Percentiles rank a stretch among this genome's conserved stretches.
Conservation (phyloP, 75 land plant genomes). For the Adiantum capillusveneris region DNA sequence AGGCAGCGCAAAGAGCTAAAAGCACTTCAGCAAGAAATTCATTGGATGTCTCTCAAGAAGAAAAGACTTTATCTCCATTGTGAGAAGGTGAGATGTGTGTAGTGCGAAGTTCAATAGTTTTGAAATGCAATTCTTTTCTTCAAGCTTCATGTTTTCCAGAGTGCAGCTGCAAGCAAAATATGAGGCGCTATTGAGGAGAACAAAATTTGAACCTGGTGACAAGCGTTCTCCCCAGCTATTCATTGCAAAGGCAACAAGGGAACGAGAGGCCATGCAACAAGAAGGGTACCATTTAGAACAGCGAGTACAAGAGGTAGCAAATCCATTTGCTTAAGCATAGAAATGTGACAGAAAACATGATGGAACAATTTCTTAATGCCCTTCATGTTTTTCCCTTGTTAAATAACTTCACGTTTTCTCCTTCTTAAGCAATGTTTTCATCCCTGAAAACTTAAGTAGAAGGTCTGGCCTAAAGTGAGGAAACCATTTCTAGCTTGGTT, state of each 20-base stretch:
- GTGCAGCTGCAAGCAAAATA: constrained; percentile 29
- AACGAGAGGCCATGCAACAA: constrained; percentile 18
- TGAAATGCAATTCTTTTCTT: no score
- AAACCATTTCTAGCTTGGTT: no score
- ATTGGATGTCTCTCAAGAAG: constrained; percentile 15
- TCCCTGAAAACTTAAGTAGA: no score
- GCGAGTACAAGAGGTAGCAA: constrained; percentile 17
- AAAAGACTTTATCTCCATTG: constrained; percentile 11
- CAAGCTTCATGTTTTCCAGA: no score
- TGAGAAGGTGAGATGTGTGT: constrained; percentile 21
- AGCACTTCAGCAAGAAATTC: constrained; percentile 22
- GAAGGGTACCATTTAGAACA: constrained; percentile 22
- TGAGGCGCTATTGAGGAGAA: constrained; percentile 13
- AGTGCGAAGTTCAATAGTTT: neutral
- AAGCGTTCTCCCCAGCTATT: constrained; percentile 17
- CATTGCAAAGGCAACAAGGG: constrained; percentile 13
- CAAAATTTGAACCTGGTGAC: constrained; percentile 14
- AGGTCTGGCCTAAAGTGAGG: no score
- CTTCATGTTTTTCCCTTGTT: no score
- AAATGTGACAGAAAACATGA: no score
- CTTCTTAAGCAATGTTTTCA: no score
- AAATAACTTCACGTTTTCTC: no score
- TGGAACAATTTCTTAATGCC: no score
- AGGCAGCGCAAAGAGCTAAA: constrained; percentile 19
- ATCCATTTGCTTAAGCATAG: neutral